Conservation (phyloP, 352 stramenopile genomes). For the Globisporangium middletonii region DNA sequence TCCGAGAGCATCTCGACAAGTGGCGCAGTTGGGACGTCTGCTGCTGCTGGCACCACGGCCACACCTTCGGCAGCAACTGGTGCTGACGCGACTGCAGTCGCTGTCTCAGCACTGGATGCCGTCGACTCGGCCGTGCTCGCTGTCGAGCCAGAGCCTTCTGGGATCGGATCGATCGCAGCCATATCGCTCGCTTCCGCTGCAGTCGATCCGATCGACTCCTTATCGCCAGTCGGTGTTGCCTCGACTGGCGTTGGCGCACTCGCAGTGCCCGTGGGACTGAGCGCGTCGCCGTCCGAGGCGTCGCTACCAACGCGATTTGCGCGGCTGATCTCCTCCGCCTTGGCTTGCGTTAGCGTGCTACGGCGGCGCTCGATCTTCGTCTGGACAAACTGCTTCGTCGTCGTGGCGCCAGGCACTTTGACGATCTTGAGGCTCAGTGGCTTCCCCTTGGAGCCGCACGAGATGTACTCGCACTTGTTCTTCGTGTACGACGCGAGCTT, state of each 20-base stretch:
- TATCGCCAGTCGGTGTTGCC: not conserved
- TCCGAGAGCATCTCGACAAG: conserved; percentile 5
- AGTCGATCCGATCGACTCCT: not conserved
- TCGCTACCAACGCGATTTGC: conserved; percentile 39
- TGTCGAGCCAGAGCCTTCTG: not conserved
- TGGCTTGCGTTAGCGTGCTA: conserved; percentile 32
- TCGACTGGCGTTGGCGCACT: conserved; percentile 3
- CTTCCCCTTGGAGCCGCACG: conserved; percentile 33
- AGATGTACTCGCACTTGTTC: conserved; percentile 49
- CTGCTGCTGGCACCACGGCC: not conserved
- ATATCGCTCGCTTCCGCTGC: not conserved
- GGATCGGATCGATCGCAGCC: not conserved
- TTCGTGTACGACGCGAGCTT: conserved; percentile 38
- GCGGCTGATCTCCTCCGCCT: conserved; percentile 40
- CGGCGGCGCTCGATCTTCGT: conserved; percentile 39
- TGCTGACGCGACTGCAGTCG: not conserved
- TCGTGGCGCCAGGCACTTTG: conserved; percentile 19
- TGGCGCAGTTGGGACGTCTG: not conserved
- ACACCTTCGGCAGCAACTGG: not conserved
- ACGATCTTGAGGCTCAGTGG: conserved; percentile 35
- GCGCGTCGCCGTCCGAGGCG: conserved; percentile 36
- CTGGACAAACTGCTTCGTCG: conserved; percentile 39
- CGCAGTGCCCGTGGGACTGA: conserved; percentile 37
- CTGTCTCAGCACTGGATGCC: not conserved
- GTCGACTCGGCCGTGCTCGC: conserved; percentile 2